Percentiles rank a stretch among this genome's conserved stretches.
Evolutionary conservation across 2,329 filamentous ascomycete genomes (phyloP).

Genomic region (Beauveria brongniartii): DNA sequence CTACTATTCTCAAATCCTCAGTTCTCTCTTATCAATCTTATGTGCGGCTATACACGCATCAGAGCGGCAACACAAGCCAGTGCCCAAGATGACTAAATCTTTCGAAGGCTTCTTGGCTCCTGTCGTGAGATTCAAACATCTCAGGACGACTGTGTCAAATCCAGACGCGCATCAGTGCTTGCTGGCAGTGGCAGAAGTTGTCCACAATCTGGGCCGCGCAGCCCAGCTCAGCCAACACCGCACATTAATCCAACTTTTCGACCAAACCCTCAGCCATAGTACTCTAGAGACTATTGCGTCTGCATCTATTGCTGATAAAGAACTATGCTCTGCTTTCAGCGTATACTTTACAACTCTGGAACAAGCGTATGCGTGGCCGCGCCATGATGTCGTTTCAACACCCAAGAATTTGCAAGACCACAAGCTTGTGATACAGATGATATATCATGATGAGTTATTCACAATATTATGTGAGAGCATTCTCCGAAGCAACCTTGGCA

Average conservation of each 20-base stretch:
- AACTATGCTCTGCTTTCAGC: neutral
- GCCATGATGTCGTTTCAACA: neutral
- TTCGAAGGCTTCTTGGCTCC: neutral
- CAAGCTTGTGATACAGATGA: neutral
- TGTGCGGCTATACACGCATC: neutral
- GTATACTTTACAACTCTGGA: conserved; percentile 3
- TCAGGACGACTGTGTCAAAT: neutral
- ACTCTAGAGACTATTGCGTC: neutral
- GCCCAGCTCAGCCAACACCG: neutral
- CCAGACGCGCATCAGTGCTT: neutral
- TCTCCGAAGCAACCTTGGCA: neutral
- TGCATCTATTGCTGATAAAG: neutral
- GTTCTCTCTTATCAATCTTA: no score
- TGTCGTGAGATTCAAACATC: neutral
- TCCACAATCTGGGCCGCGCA: neutral
- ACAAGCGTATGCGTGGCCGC: neutral
- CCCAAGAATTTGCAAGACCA: neutral
- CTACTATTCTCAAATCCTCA: no score
- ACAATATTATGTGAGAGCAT: neutral
- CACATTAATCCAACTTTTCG: neutral
- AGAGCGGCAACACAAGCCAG: neutral
- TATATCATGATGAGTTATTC: neutral
- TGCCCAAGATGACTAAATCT: conserved; percentile 17
- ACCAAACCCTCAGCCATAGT: neutral
- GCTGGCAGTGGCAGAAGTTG: neutral